Evolutionary conservation across 2,329 filamentous ascomycete genomes (phyloP).

Genomic region (Lachnellula arida): DNA sequence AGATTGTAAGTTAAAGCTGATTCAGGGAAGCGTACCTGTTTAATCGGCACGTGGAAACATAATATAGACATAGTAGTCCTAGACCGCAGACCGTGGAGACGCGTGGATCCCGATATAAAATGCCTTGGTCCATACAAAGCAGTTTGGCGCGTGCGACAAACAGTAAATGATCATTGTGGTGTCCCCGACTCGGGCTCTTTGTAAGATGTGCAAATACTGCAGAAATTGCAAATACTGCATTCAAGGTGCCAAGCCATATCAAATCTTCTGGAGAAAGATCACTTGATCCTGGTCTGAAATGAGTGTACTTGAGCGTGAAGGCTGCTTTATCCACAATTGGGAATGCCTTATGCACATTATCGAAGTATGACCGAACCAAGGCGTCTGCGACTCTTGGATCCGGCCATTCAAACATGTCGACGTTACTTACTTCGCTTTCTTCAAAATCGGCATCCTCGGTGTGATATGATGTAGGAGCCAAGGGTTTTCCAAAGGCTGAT

Average conservation of each 20-base stretch:
- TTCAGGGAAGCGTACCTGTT: slow-evolving; percentile 20
- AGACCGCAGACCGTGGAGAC: slow-evolving; percentile 16
- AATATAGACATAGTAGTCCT: slow-evolving; percentile 24
- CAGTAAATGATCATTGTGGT: slow-evolving; percentile 19
- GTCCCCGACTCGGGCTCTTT: slow-evolving; percentile 3
- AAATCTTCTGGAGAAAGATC: slow-evolving; percentile 10
- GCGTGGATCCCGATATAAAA: slow-evolving; percentile 20
- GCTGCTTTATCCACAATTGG: slow-evolving; percentile 18
- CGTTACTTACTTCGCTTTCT: slow-evolving; percentile 10
- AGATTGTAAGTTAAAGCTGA: background rate
- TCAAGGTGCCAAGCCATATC: slow-evolving; percentile 22
- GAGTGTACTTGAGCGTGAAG: slow-evolving; percentile 15
- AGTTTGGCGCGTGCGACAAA: slow-evolving; percentile 20
- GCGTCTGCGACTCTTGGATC: slow-evolving; percentile 9
- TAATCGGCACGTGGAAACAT: slow-evolving; percentile 19
- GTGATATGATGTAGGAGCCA: slow-evolving; percentile 18
- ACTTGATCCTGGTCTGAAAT: slow-evolving; percentile 5
- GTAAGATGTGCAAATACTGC: slow-evolving; percentile 19
- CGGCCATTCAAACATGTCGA: slow-evolving; percentile 22
- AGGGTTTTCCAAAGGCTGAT: background rate
- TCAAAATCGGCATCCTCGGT: slow-evolving; percentile 24
- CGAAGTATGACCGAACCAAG: slow-evolving; percentile 21
- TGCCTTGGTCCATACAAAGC: slow-evolving; percentile 15
- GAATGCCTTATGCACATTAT: slow-evolving; percentile 17
- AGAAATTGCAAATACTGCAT: slow-evolving; percentile 23